These are phyloP conservation scores for Onygenales sp. DNA, from an alignment of 2,329 filamentous ascomycete species.

Conservation along the genomic window DNA sequence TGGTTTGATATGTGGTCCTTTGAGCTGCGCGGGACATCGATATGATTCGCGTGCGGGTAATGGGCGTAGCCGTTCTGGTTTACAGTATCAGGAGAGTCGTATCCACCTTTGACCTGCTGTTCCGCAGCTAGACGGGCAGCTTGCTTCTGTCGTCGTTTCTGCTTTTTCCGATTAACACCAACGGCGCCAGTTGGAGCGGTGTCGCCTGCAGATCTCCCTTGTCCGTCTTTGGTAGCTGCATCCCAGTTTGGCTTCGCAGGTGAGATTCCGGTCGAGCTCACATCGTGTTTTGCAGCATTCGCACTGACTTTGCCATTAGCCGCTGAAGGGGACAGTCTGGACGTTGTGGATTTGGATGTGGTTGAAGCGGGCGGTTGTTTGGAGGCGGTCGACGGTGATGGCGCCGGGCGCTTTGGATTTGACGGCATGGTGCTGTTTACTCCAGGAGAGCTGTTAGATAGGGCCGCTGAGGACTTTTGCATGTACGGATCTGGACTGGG, in stretches of 20 bases:
- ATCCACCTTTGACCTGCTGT: conserved; percentile 29
- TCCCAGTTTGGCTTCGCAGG: conserved; percentile 11
- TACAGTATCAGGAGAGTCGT: conserved; percentile 14
- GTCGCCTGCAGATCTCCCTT: background rate
- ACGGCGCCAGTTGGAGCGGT: background rate
- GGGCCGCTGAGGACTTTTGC: background rate
- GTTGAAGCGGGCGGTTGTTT: conserved; percentile 5
- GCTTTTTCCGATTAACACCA: conserved; percentile 80
- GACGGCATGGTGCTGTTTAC: conserved; percentile 11
- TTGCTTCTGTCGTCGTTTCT: conserved; percentile 80
- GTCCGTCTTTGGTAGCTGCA: background rate
- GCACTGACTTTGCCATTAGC: conserved; percentile 1
- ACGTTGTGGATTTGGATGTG: conserved; percentile 6
- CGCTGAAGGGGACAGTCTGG: conserved; percentile 3
- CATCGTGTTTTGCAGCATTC: background rate
- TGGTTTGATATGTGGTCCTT: conserved; percentile 16
- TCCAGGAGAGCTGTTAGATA: background rate
- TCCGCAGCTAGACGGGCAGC: conserved; percentile 60
- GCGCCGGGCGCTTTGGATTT: conserved; percentile 13
- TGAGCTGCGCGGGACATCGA: background rate
- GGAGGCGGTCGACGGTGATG: conserved; percentile 6
- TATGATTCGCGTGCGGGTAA: conserved; percentile 11
- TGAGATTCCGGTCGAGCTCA: conserved; percentile 21
- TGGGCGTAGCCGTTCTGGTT: conserved; percentile 29
- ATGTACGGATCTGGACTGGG: background rate